Conservation (phyloP, 2,329 filamentous ascomycete species). For the Fusarium camptoceras region DNA sequence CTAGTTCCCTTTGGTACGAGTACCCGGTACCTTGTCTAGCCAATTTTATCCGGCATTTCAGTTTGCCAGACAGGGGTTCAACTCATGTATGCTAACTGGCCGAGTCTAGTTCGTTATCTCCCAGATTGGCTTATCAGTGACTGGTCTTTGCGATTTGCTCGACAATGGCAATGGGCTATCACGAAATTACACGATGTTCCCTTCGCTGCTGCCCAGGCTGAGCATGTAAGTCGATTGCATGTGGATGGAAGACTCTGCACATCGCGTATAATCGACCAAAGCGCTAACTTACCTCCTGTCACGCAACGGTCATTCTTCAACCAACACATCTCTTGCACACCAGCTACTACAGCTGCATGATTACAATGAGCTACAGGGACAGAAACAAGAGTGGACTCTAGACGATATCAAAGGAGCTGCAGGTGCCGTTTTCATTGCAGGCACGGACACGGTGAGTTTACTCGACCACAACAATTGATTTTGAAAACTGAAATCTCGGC, state of each 20-base stretch:
- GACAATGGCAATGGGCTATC: conserved; percentile 52
- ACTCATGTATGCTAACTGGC: conserved; percentile 9
- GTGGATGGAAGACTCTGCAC: neutral
- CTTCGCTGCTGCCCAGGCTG: conserved; percentile 46
- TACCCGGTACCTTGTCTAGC: neutral
- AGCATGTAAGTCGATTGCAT: conserved; percentile 41
- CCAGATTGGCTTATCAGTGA: conserved; percentile 48
- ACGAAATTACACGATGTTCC: conserved; percentile 50
- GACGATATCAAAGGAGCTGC: conserved; percentile 63
- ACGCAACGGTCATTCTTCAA: conserved; percentile 19
- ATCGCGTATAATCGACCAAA: neutral
- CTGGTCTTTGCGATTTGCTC: conserved; percentile 50
- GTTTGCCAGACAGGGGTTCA: neutral
- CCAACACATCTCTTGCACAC: conserved; percentile 45
- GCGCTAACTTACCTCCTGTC: conserved; percentile 27
- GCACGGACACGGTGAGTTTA: conserved; percentile 56
- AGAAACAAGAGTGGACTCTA: conserved; percentile 47
- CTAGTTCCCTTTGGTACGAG: conserved; percentile 55
- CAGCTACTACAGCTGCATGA: conserved; percentile 38
- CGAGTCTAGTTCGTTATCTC: conserved; percentile 40
- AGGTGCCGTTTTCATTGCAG: conserved; percentile 62
- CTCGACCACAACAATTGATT: conserved; percentile 31
- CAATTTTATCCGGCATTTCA: neutral
- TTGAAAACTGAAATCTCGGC: conserved; percentile 31
- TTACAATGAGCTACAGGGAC: conserved; percentile 21